Evolutionary conservation across 2,329 filamentous ascomycete species (phyloP).

Genomic region (Colletotrichum siamense): DNA sequence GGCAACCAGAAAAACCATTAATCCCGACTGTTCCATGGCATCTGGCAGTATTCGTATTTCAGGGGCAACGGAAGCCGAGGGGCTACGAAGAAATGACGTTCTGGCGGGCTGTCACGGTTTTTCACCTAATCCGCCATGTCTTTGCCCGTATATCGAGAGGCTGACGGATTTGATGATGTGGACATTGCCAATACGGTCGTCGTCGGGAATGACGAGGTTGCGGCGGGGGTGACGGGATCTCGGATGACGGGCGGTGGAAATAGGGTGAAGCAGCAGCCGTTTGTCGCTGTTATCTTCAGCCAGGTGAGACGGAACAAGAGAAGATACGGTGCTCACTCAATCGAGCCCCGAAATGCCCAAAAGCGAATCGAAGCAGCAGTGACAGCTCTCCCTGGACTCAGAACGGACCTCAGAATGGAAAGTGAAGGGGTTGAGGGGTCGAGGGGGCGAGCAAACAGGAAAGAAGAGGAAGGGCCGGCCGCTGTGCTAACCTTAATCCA

Average conservation of each 20-base stretch:
- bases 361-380: neutral
- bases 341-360: neutral
- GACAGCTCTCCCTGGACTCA: neutral
- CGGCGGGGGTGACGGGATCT: neutral
- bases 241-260: neutral
- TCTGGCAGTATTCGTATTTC: neutral
- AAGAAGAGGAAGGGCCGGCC: neutral
- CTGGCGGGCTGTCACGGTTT: neutral
- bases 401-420: neutral
- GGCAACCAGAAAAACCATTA: neutral
- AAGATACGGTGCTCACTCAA: neutral
- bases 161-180: neutral
- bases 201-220: neutral
- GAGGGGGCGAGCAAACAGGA: neutral
- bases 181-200: neutral
- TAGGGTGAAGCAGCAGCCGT: neutral
- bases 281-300: neutral
- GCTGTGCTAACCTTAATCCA: slow-evolving; percentile 8
- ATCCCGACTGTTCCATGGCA: neutral
- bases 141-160: neutral
- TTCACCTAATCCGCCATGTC: neutral
- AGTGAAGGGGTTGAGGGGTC: neutral
- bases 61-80: neutral
- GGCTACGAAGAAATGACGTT: neutral
- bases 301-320: slow-evolving; percentile 1